These are phyloP conservation scores for Ascochyta fabae DNA, from an alignment of 2,329 filamentous ascomycete genomes.

Conservation along the genomic window DNA sequence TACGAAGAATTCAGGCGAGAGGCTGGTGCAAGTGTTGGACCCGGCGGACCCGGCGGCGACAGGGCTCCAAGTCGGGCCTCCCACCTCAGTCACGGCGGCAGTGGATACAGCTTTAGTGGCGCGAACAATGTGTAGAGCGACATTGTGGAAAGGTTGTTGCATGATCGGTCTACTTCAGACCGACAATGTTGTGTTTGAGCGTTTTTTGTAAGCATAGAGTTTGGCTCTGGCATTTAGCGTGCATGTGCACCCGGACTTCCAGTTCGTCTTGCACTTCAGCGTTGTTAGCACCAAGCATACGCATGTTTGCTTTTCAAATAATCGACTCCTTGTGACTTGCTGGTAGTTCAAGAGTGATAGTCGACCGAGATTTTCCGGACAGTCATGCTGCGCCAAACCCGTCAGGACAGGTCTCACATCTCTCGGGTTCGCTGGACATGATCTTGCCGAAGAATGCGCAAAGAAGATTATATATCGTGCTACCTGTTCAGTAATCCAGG, in stretches of 20 bases:
- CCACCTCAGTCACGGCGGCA: constrained; percentile 26
- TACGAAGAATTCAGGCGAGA: constrained; percentile 46
- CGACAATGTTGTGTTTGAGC: not conserved
- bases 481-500: not conserved
- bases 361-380: not conserved
- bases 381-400: too few species aligned
- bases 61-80: constrained; percentile 16
- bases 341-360: not conserved
- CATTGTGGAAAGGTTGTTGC: not conserved
- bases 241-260: not conserved
- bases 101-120: constrained; percentile 29
- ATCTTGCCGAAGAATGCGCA: not conserved
- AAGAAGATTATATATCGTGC: not conserved
- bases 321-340: not conserved
- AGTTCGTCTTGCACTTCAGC: constrained; percentile 5
- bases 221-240: not conserved
- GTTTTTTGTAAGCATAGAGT: constrained; percentile 3
- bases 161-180: too few species aligned
- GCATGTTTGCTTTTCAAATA: not conserved
- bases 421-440: not conserved
- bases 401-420: not conserved
- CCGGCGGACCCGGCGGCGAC: constrained; percentile 3
- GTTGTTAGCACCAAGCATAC: not conserved
- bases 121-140: constrained; percentile 10
- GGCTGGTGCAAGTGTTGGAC: constrained; percentile 14